Conservation (phyloP, 1,284 basidiomycete species). For the Ganoderma lingzhi region DNA sequence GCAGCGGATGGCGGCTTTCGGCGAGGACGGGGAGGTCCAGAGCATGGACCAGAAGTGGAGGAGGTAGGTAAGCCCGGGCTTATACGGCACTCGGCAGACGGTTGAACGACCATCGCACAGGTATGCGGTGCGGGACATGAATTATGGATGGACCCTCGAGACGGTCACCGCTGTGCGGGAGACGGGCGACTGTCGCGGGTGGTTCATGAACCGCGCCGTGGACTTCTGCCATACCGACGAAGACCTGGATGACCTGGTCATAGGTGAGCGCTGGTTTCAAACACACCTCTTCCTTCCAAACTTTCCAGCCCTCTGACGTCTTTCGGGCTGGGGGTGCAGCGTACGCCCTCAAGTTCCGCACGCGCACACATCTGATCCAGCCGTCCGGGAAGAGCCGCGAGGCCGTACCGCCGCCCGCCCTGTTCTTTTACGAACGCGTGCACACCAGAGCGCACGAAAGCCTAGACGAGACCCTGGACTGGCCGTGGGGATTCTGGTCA, state of each 20-base stretch:
- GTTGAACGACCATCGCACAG: neutral
- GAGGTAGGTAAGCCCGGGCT: neutral
- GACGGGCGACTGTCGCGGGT: neutral
- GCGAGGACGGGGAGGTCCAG: neutral
- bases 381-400: neutral
- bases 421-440: neutral
- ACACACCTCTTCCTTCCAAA: no score
- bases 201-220: conserved; percentile 1
- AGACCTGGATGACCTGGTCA: neutral
- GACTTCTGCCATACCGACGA: neutral
- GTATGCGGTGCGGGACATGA: neutral
- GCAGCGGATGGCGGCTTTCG: neutral
- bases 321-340: neutral
- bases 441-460: neutral
- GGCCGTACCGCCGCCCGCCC: neutral
- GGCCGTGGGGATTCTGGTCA: neutral
- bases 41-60: neutral
- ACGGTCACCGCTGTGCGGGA: neutral
- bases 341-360: neutral
- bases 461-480: neutral
- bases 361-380: neutral
- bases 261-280: neutral
- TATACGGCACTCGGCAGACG: no score
- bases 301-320: neutral
- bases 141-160: neutral